Base-by-base conservation (phyloP, 306 rosid genomes). In the Dalbergia cultrata region DNA sequence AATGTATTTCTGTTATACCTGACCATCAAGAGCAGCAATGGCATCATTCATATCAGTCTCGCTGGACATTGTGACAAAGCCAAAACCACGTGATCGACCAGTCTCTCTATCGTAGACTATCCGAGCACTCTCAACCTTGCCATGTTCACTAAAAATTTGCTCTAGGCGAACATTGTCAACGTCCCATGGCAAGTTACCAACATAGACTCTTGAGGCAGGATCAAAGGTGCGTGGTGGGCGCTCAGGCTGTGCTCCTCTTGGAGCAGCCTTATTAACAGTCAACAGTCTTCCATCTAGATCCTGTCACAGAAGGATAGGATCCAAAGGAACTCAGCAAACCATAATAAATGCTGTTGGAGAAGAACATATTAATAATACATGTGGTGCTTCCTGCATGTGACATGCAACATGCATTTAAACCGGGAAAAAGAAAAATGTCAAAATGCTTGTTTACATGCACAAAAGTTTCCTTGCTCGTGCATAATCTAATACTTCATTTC, bases 11-110 rank as follows among this genome's bases (percentile, higher is more conserved):
- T 56, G n/a, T 53, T 9, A 54, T 93, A 95, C 99, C 99, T 91
- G 96, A 79, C 99, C 99, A 81, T 95, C 98, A 43, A 95, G 89
- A 58, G 97, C 99, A 78, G 91, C 92, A 85, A 95, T 90, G 80
- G 98, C 98, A 67, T 87, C 93, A 75, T 91, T 90, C 93, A 88
- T 82, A 57, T 89, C 99, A 37, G 85, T 64, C 77, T 91, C 99
- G 64, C 79, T 83, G 65, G 94, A 61, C 96, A 95, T 88, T 62
- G 91, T 85, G 56, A 95, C 99, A 78, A 95, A 93, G 80, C 96
- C 99, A 86, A 95, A 95, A 52, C 99, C 99, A 41, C 99, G 99
- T 7, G 99, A 95, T 57, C 99, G 92, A 70, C 98, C 94, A 12
- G 90, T 93, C 47, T 95, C 99, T 78, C 97, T 84, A 88, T 95